phyloP scores from a whole-genome alignment of 768 basidiomycete genomes.

The Auricularia sp. region DNA sequence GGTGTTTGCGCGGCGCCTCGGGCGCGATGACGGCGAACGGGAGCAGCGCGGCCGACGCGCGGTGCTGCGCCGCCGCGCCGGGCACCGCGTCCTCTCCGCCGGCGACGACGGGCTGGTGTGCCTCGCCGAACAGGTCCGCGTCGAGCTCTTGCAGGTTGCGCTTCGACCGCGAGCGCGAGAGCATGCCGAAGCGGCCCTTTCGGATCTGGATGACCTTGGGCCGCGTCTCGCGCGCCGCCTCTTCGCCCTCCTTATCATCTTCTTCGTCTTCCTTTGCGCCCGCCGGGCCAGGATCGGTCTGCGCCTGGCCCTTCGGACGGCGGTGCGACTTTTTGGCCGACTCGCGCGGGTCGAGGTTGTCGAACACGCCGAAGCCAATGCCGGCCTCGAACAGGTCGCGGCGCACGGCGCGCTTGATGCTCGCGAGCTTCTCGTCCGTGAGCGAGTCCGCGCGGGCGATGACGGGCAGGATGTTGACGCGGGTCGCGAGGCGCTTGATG shows the following conservation, averaged over 20 bases:
- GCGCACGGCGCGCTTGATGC: slow-evolving; percentile 65
- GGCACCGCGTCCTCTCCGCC: slow-evolving; percentile 16
- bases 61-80: slow-evolving; percentile 51
- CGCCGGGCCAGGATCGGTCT: slow-evolving; percentile 12
- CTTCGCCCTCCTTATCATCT: slow-evolving; percentile 30
- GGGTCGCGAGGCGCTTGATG: slow-evolving; percentile 61
- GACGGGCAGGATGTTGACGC: slow-evolving; percentile 74
- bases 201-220: neutral
- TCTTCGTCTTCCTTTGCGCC: slow-evolving; percentile 49
- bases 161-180: neutral
- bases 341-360: neutral
- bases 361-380: slow-evolving; percentile 72
- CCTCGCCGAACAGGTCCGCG: neutral
- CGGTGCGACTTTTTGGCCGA: neutral
- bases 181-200: neutral
- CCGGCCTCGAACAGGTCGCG: slow-evolving; percentile 54
- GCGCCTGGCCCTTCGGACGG: neutral
- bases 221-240: neutral
- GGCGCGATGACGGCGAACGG: slow-evolving; percentile 79
- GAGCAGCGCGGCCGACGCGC: slow-evolving; percentile 50
- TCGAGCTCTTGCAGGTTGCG: neutral
- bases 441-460: slow-evolving; percentile 74
- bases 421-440: slow-evolving; percentile 63
- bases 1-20: slow-evolving; percentile 34
- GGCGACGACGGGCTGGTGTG: neutral